Conservation (phyloP, 2,329 filamentous ascomycete genomes). For the Penicillium sp. region DNA sequence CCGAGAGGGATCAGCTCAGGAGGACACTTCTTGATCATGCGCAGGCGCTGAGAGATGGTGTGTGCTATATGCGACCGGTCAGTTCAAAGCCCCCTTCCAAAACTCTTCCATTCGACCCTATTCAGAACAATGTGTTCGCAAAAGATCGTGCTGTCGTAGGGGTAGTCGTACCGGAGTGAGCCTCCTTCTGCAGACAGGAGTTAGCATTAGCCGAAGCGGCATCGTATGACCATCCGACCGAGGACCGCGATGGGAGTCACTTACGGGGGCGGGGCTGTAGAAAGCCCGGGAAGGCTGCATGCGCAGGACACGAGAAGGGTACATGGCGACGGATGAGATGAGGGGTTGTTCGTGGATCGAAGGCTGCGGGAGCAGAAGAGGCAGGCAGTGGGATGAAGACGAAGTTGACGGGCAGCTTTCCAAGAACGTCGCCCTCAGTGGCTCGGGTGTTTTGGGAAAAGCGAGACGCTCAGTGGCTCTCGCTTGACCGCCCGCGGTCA, state of each 20-base stretch:
- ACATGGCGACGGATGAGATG: slow-evolving; percentile 57
- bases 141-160: slow-evolving; percentile 9
- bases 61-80: slow-evolving; percentile 66
- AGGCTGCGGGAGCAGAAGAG: slow-evolving; percentile 10
- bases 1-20: slow-evolving; percentile 93
- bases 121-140: slow-evolving; percentile 14
- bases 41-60: slow-evolving; percentile 93
- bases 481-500: slow-evolving; percentile 46
- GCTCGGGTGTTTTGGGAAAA: slow-evolving; percentile 44
- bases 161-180: slow-evolving; percentile 60
- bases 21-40: slow-evolving; percentile 85
- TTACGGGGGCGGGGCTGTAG: slow-evolving; percentile 70
- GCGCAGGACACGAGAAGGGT: slow-evolving; percentile 66
- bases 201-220: slow-evolving; percentile 45
- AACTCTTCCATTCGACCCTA: neutral
- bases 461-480: slow-evolving; percentile 39
- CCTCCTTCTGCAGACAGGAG: slow-evolving; percentile 59
- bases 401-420: slow-evolving; percentile 25
- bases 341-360: slow-evolving; percentile 12
- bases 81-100: slow-evolving; percentile 23
- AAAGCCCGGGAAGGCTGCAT: slow-evolving; percentile 58
- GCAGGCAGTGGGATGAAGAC: slow-evolving; percentile 28
- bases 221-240: slow-evolving; percentile 24
- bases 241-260: slow-evolving; percentile 35
- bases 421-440: slow-evolving; percentile 28